These are phyloP conservation scores for Eucalyptus viminalis DNA, from an alignment of 345 rosid genomes.

Conservation along the genomic window DNA sequence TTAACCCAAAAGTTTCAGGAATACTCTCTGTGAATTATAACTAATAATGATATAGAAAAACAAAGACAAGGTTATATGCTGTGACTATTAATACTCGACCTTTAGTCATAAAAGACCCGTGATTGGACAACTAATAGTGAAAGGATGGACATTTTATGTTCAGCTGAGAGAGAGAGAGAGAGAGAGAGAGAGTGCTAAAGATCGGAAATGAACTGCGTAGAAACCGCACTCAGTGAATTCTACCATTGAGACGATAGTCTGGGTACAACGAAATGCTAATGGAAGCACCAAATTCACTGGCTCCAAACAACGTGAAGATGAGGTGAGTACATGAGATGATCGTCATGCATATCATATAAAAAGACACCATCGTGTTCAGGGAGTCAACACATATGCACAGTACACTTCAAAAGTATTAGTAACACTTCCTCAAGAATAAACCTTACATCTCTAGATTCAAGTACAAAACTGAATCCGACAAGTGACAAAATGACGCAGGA, in stretches of 20 bases:
- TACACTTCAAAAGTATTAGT: not conserved
- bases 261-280: not conserved
- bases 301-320: not conserved
- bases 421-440: not conserved
- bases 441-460: not conserved
- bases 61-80: not conserved
- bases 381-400: not conserved
- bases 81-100: not conserved
- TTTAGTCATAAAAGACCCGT: not conserved
- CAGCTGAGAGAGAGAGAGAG: not conserved
- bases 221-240: not conserved
- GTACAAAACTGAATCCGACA: not conserved
- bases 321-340: not conserved
- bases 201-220: not conserved
- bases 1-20: not conserved
- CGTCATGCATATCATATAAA: not conserved
- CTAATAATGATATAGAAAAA: not conserved
- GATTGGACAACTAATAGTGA: not conserved
- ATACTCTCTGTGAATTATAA: not conserved
- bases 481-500: not conserved
- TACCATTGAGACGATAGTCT: not conserved
- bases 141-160: not conserved
- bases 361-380: not conserved
- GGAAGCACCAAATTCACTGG: not conserved
- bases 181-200: not conserved